Percentiles rank a stretch among this genome's conserved stretches.
Conservation (phyloP, 192 early-diverging fungal genomes). For the Diversispora eburnea region DNA sequence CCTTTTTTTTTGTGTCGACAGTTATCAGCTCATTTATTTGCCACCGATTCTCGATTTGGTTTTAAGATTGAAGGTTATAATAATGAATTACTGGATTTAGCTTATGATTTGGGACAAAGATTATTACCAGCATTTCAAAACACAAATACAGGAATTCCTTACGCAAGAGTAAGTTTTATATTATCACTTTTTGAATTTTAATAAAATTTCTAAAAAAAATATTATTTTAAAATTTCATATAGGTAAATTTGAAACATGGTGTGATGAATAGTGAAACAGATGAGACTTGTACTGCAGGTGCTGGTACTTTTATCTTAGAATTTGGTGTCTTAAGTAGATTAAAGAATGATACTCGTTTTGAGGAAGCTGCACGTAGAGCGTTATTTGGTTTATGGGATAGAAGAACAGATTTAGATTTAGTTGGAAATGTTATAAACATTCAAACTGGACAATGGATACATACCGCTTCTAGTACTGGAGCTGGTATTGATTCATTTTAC, state of each 20-base stretch:
- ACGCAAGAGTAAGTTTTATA: constrained; percentile 58
- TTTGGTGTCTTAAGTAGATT: constrained; percentile 89
- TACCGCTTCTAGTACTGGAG: constrained; percentile 70
- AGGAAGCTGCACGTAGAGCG: constrained; percentile 67
- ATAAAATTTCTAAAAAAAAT: background rate
- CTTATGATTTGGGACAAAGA: constrained; percentile 75
- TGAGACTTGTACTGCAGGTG: constrained; percentile 81
- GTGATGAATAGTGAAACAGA: constrained; percentile 62
- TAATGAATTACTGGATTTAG: constrained; percentile 75
- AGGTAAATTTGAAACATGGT: constrained; percentile 72
- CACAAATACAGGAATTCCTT: constrained; percentile 78
- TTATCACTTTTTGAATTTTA: background rate
- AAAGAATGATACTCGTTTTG: constrained; percentile 74
- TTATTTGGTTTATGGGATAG: constrained; percentile 73
- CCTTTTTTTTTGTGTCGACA: constrained; percentile 17
- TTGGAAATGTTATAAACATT: constrained; percentile 83
- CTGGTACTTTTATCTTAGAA: constrained; percentile 88
- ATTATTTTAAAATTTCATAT: background rate
- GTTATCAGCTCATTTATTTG: constrained; percentile 85
- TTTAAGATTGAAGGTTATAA: constrained; percentile 65
- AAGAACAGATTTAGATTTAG: constrained; percentile 66
- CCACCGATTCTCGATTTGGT: constrained; percentile 59
- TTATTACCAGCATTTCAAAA: constrained; percentile 85
- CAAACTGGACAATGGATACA: constrained; percentile 70
- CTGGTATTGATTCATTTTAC: constrained; percentile 89